Evolutionary conservation across 306 rosid genomes (phyloP).

Genomic region (Cucumis melo): DNA sequence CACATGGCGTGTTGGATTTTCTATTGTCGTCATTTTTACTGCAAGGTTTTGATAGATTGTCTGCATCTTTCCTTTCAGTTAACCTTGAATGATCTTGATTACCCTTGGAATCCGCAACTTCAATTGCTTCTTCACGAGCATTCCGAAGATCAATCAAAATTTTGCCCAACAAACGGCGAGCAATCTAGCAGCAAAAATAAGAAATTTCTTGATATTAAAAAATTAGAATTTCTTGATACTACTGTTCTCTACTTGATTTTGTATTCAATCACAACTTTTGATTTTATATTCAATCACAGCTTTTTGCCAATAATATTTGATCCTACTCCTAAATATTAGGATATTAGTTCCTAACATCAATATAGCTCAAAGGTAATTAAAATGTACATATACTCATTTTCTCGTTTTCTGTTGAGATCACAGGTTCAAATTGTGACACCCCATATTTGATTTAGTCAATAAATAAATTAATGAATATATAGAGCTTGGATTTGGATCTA

Average conservation of each 20-base stretch:
- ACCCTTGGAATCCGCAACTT: conserved; percentile 70
- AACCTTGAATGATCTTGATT: conserved; percentile 35
- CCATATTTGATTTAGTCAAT: no score
- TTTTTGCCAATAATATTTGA: background rate
- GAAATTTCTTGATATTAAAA: background rate
- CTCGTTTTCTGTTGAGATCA: no score
- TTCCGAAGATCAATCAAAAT: conserved; percentile 86
- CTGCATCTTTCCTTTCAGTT: conserved; percentile 46
- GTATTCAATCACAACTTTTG: background rate
- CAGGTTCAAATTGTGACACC: no score
- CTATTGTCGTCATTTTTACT: conserved; percentile 54
- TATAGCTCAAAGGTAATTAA: no score
- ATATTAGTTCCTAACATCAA: background rate
- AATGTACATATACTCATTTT: no score
- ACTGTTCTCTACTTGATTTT: background rate
- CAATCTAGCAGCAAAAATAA: conserved; percentile 44
- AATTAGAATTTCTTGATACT: background rate
- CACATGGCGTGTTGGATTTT: conserved; percentile 32
- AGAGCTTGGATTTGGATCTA: no score
- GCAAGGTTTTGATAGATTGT: conserved; percentile 31
- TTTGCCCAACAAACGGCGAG: conserved; percentile 95
- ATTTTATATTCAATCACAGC: background rate
- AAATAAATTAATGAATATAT: no score
- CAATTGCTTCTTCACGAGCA: conserved; percentile 92
- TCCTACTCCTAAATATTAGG: background rate